Evolutionary conservation across 2,329 filamentous ascomycete genomes (phyloP).

Genomic region (Clarireedia homoeocarpa): DNA sequence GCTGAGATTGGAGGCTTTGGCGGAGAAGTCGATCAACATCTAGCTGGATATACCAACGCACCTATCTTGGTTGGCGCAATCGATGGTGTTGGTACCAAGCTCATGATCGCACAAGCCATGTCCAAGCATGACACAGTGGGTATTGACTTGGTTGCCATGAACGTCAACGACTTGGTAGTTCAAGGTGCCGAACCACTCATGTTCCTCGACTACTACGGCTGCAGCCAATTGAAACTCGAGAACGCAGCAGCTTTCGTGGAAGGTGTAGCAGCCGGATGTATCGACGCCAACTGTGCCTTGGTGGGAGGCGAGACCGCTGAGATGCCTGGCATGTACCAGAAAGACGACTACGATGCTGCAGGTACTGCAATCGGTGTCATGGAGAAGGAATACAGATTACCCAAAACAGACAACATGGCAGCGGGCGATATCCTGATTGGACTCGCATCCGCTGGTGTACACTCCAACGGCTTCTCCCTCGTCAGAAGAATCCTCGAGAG

Average conservation of each 20-base stretch:
- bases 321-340: slow-evolving; percentile 87
- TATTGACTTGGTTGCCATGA: slow-evolving; percentile 78
- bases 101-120: slow-evolving; percentile 89
- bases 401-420: slow-evolving; percentile 66
- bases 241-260: slow-evolving; percentile 80
- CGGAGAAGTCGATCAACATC: slow-evolving; percentile 71
- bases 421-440: slow-evolving; percentile 81
- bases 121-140: slow-evolving; percentile 90
- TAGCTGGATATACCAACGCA: slow-evolving; percentile 63
- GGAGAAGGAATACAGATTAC: slow-evolving; percentile 59
- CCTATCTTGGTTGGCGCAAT: slow-evolving; percentile 90
- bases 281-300: slow-evolving; percentile 75
- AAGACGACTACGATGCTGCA: slow-evolving; percentile 86
- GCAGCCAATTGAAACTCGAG: slow-evolving; percentile 73
- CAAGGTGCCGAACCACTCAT: slow-evolving; percentile 91
- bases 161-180: slow-evolving; percentile 94
- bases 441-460: slow-evolving; percentile 75
- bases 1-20: slow-evolving; percentile 84
- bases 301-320: slow-evolving; percentile 98
- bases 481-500: slow-evolving; percentile 79
- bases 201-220: slow-evolving; percentile 98
- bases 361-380: slow-evolving; percentile 87
- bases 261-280: slow-evolving; percentile 83
- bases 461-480: slow-evolving; percentile 98
- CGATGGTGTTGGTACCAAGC: slow-evolving; percentile 93